phyloP scores from a whole-genome alignment of 2,329 filamentous ascomycete genomes.

The Colletotrichum sp. region DNA sequence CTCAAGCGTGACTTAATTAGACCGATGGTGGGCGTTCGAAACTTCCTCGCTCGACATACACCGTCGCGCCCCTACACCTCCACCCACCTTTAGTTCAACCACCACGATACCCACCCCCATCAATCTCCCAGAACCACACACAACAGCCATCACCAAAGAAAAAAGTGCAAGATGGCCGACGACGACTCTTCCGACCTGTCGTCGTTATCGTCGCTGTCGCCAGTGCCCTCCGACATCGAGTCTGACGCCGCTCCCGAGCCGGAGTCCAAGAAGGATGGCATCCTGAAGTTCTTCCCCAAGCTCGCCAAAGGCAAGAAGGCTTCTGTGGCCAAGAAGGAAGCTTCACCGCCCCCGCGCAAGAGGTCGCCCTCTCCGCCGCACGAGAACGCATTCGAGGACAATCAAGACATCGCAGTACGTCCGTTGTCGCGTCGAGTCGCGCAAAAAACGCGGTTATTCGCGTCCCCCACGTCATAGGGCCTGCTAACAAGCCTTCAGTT shows the following conservation, averaged over 20 bases:
- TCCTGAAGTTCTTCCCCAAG: constrained; percentile 73
- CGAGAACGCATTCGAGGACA: constrained; percentile 88
- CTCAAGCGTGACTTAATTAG: constrained; percentile 22
- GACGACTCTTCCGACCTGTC: constrained; percentile 70
- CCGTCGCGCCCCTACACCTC: constrained; percentile 12
- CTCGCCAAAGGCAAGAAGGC: constrained; percentile 48
- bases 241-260: constrained; percentile 60
- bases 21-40: constrained; percentile 19
- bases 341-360: constrained; percentile 74
- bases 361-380: constrained; percentile 88
- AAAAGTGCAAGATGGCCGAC: constrained; percentile 56
- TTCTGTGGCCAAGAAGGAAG: constrained; percentile 55
- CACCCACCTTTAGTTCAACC: constrained; percentile 27
- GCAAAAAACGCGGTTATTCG: constrained; percentile 57
- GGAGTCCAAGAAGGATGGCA: constrained; percentile 56
- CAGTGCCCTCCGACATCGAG: constrained; percentile 49
- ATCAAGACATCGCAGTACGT: constrained; percentile 90
- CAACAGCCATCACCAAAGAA: not conserved
- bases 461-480: constrained; percentile 42
- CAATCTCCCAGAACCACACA: not conserved
- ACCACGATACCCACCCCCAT: constrained; percentile 29
- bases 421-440: constrained; percentile 42
- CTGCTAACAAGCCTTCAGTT: constrained; percentile 66
- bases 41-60: constrained; percentile 18
- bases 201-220: constrained; percentile 56